Base-by-base conservation (phyloP, 345 rosid species). In the Eucalyptus decipiens region DNA sequence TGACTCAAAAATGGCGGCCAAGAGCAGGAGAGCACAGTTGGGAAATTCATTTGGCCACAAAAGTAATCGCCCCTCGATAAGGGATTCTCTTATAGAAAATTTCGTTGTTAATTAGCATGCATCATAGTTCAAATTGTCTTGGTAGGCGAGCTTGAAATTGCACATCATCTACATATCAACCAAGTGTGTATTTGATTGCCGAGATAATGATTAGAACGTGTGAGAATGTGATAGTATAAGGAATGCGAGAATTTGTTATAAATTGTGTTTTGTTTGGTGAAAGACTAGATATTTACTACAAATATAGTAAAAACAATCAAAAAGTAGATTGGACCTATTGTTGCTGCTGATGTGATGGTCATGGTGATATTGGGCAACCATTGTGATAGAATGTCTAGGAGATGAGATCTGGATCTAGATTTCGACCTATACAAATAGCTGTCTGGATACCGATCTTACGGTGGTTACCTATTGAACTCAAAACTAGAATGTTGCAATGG, bases 371-470 rank as follows among this genome's bases (percentile, higher is more conserved):
- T 3, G 0, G 2, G 37, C 72, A n/a, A 65, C 6, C 37, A n/a
- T 30, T 4, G 19, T 8, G 19, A n/a, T 30, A 62, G 3, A 62
- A 62, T 4, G 19, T 30, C 19, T 15, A 62, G 19, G 72, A 34
- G 24, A 69, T 10, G 4, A n/a, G 32, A 15, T 67, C 40, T 62
- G 0, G 4, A 62, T 62, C 17, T 30, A 6, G 69, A 62, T 62
- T 8, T 62, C 18, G 3, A 13, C 69, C 69, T 13, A 14, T n/a
- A 30, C 4, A 54, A 0, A 54, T 2, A 1, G 18, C 5, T 34
- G 4, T 30, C 5, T 51, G 0, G 23, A 51, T 51, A 18, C 1
- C 1, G 3, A 65, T n/a, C 0, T 30, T 3, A 14, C 0, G 1
- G 5, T n/a, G 19, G 0, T n/a, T 65, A 9, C 18, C 11, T 32